Evolutionary conservation across 139 green algal species (phyloP).

Genomic region (Dunaliella primolecta): DNA sequence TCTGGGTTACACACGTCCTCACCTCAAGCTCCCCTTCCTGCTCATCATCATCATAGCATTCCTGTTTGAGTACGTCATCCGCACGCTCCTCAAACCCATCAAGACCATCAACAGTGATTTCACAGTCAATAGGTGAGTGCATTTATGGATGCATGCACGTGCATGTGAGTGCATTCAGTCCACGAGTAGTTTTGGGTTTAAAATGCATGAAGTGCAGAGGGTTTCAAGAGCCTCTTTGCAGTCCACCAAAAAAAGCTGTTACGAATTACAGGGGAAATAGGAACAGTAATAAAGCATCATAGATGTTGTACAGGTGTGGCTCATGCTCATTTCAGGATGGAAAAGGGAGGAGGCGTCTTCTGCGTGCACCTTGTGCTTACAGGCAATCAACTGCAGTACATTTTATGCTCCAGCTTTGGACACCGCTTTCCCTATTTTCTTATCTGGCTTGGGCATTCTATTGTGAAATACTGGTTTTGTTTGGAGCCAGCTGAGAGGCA

Average conservation of each 20-base stretch:
- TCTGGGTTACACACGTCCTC: conserved; percentile 68
- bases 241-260: neutral
- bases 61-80: conserved; percentile 71
- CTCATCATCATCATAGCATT: conserved; percentile 74
- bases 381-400: no score
- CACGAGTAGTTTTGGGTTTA: neutral
- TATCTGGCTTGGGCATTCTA: no score
- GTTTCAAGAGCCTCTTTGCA: neutral
- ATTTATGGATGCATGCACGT: neutral
- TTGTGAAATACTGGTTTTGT: no score
- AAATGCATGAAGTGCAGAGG: neutral
- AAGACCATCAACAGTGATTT: conserved; percentile 65
- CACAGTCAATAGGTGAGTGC: conserved; percentile 46
- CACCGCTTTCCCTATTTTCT: no score
- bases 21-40: conserved; percentile 61
- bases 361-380: no score
- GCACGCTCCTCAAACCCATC: conserved; percentile 48
- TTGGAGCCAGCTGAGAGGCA: no score
- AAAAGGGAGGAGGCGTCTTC: no score
- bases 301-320: neutral
- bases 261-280: neutral
- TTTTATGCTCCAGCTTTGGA: no score
- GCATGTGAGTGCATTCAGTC: neutral
- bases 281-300: neutral
- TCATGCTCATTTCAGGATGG: no score